Evolutionary conservation across 192 early-diverging fungal species (phyloP), one percentile per base, ranked within the genome.

Genomic region (Podila horticola): DNA sequence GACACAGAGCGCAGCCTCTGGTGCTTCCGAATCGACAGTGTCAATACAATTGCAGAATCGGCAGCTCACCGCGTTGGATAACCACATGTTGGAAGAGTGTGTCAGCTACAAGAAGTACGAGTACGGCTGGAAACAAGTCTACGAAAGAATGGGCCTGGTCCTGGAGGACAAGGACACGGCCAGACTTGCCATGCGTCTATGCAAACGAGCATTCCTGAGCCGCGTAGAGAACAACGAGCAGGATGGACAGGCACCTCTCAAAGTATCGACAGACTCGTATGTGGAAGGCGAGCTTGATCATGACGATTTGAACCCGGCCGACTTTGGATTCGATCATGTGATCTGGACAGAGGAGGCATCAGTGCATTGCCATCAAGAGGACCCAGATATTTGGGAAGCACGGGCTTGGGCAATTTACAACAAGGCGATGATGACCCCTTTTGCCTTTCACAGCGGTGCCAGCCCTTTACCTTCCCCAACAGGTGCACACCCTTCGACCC

Each of bases 381-480:
- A 71, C 30, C 63, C 74, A 10, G 74, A 76, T 30, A 49, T 76
- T 22, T 71, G 74, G 74, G 74, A 76, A 30, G 74, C 74, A 3
- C 51, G 74, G 9, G 67, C 74, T 13, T 76, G 74, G 74, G 74
- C 64, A 2, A 51, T 76, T 36, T 76, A 76, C 74, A 76, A 71
- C 64, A 76, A 71, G 34, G 67, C 68, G 19, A 71, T 60, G 64
- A 30, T 55, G 48, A 76, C 33, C 38, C 68, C 74, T 5, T 26
- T 30, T 28, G 29, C 62, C 36, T 66, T 68, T 29, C 28, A 26
- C 24, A 45, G 12, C 4, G 13, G 24, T 11, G 24, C 49, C 10
- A 24, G 41, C 22, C 45, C 48, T 41, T 28, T 26, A 10, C 13
- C 48, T 28, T 65, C 64, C 17, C 62, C 62, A 63, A 63, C 64